phyloP scores from a whole-genome alignment of 306 rosid species.

The Sindora glabra region DNA sequence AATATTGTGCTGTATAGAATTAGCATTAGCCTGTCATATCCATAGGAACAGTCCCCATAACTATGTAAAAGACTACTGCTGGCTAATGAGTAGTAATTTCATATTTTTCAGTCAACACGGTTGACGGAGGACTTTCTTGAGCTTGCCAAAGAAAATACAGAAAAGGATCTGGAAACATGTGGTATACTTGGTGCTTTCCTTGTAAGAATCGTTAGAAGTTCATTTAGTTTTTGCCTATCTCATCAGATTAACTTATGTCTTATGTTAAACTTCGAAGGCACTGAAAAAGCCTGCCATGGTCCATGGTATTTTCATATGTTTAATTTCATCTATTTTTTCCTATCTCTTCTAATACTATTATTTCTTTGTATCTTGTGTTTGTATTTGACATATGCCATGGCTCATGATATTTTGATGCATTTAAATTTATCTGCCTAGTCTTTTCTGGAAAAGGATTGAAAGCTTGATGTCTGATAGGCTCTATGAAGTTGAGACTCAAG shows the following conservation, averaged over 20 bases:
- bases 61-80: too few relatives aligned
- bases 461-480: neutral
- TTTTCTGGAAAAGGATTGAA: too few relatives aligned
- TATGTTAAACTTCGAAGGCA: too few relatives aligned
- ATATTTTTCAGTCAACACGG: conserved; percentile 41
- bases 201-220: conserved; percentile 40
- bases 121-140: conserved; percentile 73
- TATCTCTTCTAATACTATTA: too few relatives aligned
- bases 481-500: neutral
- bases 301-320: neutral
- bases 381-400: too few relatives aligned
- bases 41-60: too few relatives aligned
- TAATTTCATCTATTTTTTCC: neutral
- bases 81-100: conserved; percentile 13
- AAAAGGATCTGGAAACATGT: conserved; percentile 78
- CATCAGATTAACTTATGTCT: neutral
- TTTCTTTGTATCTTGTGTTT: too few relatives aligned
- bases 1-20: neutral
- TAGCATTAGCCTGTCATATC: too few relatives aligned
- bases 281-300: neutral
- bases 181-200: conserved; percentile 73
- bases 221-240: neutral
- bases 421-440: too few relatives aligned
- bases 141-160: conserved; percentile 58
- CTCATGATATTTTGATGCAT: too few relatives aligned